Base-by-base conservation (phyloP, 2,329 filamentous ascomycete genomes). In the Daldinia eschscholtzii region DNA sequence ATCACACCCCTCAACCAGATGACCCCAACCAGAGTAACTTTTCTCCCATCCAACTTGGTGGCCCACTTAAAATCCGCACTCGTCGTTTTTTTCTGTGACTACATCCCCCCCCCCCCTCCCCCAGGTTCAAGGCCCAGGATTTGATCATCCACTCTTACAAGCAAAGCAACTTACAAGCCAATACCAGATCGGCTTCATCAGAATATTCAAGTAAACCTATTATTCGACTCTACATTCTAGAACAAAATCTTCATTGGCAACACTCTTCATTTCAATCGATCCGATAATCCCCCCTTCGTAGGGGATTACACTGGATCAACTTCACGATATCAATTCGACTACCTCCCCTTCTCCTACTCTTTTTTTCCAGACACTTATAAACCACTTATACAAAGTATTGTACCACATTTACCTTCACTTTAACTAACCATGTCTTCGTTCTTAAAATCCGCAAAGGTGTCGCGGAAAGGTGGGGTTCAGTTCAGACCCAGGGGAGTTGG, bases 401-500 rank as follows among this genome's bases (percentile, higher is more conserved):
- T 64, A 61, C 56, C 30, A 53, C 63, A 66, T 33, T 39, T 20
- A 10, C 18, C 52, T 48, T 52, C 15, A 13, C 33, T 33, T 56
- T 23, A 26, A 13, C 1, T 35, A 66, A 76, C 57, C 72, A 86
- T 86, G 84, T 84, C 84, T 58, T 84, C 83, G 35, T 81, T 85
- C 64, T 75, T 84, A 58, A 83, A 80, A 48, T 81, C 83, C 61
- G 77, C 78, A 33, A 83, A 81, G 74, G 73, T 69, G 53, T 42
- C 77, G 70, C 71, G 73, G 53, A 78, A 78, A 73, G 69, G 75
- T 48, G 73, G 76, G 61, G 75, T 77, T 74, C 67, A 82, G 79
- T 79, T 83, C 79, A 81, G 79, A 68, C 84, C 82, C 64, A 79
- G 79, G 70, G 83, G 48, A 76, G 72, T 84, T n/a, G 86, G 85